Percentiles rank a stretch among this genome's conserved stretches.
Evolutionary conservation across 805 yeast species (phyloP).

Genomic region (Yamadazyma olivae): DNA sequence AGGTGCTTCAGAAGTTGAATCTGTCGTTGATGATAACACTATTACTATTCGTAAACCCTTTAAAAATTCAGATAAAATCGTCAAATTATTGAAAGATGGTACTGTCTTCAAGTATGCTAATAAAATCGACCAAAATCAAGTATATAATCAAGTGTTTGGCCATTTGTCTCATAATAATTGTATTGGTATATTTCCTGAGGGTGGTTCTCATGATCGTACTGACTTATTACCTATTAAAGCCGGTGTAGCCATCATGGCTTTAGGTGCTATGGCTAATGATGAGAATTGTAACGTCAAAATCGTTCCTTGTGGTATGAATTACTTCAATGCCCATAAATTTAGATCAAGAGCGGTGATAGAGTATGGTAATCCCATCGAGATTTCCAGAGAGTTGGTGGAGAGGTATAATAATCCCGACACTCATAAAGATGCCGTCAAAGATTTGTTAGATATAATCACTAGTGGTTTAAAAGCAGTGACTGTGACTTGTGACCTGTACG

Average conservation of each 20-base stretch:
- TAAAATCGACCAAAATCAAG: slow-evolving; percentile 81
- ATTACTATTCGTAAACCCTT: slow-evolving; percentile 69
- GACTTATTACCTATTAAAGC: slow-evolving; percentile 42
- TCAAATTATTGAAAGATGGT: slow-evolving; percentile 46
- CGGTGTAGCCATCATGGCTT: slow-evolving; percentile 45
- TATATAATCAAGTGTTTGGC: slow-evolving; percentile 79
- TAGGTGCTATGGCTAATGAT: slow-evolving; percentile 52
- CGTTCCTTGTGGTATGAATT: slow-evolving; percentile 97
- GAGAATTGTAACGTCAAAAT: slow-evolving; percentile 77
- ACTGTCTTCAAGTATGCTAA: slow-evolving; percentile 69
- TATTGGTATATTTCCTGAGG: slow-evolving; percentile 57
- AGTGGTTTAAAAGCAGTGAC: slow-evolving; percentile 81
- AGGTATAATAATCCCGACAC: slow-evolving; percentile 65
- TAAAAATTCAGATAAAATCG: slow-evolving; percentile 45
- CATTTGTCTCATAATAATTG: slow-evolving; percentile 80
- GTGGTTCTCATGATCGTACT: slow-evolving; percentile 43
- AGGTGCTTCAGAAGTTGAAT: slow-evolving; percentile 71
- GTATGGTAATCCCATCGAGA: slow-evolving; percentile 83
- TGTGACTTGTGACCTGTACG: slow-evolving; percentile 84
- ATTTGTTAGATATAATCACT: slow-evolving; percentile 65
- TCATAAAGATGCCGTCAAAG: slow-evolving; percentile 70
- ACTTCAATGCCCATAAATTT: slow-evolving; percentile 93
- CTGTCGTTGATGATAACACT: slow-evolving; percentile 70
- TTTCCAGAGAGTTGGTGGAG: slow-evolving; percentile 52
- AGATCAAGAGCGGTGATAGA: slow-evolving; percentile 94